A percentile compares a stretch with the other conserved stretches of the same genome.
Conservation (phyloP, 768 basidiomycete genomes). For the Trametes meyenii region DNA sequence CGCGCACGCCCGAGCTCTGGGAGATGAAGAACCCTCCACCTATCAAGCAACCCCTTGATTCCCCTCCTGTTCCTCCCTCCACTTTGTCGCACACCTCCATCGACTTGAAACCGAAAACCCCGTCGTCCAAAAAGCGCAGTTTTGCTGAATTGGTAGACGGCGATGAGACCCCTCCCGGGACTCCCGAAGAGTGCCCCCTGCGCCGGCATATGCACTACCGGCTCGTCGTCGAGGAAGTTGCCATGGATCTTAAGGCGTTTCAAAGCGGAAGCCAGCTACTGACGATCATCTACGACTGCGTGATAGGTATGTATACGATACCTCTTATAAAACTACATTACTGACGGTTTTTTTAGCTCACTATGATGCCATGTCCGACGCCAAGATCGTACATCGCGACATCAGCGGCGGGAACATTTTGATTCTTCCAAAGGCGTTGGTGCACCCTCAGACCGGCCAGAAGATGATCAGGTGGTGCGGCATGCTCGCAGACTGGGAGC, state of each 20-base stretch:
- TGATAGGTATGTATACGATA: not conserved
- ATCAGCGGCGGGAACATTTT: slow-evolving; percentile 12
- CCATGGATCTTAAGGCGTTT: slow-evolving; percentile 4
- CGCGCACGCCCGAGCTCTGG: not conserved
- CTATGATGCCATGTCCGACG: not conserved
- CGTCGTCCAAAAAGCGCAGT: not conserved
- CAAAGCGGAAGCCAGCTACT: slow-evolving; percentile 1
- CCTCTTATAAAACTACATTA: too few species aligned
- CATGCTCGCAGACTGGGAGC: slow-evolving; percentile 13
- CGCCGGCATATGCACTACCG: slow-evolving; percentile 14
- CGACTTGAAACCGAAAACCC: not conserved
- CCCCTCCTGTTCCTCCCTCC: not conserved
- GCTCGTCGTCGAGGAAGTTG: slow-evolving; percentile 10
- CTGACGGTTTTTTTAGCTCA: not conserved
- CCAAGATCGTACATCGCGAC: slow-evolving; percentile 5
- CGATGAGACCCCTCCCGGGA: too few species aligned
- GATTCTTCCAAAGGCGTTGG: not conserved
- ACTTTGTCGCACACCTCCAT: not conserved
- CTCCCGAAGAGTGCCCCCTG: not conserved
- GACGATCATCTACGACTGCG: slow-evolving; percentile 1
- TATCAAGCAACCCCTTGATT: too few species aligned
- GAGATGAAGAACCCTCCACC: not conserved
- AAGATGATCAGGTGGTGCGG: not conserved
- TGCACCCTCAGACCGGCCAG: not conserved
- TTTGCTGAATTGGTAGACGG: not conserved